Base-by-base conservation (phyloP, 768 basidiomycete species). In the Phaeolepiota aurea region DNA sequence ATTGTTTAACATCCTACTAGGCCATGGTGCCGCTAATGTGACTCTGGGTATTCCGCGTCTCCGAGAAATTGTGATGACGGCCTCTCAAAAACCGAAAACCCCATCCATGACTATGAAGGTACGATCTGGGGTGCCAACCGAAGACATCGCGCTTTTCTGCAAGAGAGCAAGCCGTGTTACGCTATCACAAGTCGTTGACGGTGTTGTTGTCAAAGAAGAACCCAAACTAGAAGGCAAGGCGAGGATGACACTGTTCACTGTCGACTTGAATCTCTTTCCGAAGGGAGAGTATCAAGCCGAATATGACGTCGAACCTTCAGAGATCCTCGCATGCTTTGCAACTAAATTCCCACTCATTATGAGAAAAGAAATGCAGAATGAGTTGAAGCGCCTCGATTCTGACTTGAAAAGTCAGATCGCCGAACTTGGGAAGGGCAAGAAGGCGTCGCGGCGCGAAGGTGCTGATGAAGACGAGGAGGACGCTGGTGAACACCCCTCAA, bases 21-120 rank as follows among this genome's bases (percentile, higher is more conserved):
- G 94, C 48, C 96, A 98, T 55, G 94, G 96, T 63, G 96, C 96
- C 44, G 96, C 96, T 31, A 99, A 99, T 58, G 96, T 99, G 45
- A 99, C 96, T 0, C 75, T 99, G 32, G 96, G 96, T 75, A 99
- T 99, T 51, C 96, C 96, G 30, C 94, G 96, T 55, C 71, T 99
- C 4, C 83, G 94, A 59, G 96, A 99, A 66, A 96, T 99, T 54
- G 89, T 99, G 51, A 97, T 98, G 93, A 97, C 94, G 0, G 96
- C 96, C 4, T 93, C 94, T 3, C 78, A 78, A 51, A 86, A 91
- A 49, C 94, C 93, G 38, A 94, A 91, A 59, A 99, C 96, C 1
- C 96, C 96, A 4, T 97, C 91, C 3, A 99, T 99, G 96, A 80
- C 70, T 21, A 85, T 98, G 69, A 74, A 72, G 33, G 70, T 92